Evolutionary conservation across 352 stramenopile genomes (phyloP), one percentile per base, ranked within the genome.

Genomic region (Phytophthora chlamydospora): DNA sequence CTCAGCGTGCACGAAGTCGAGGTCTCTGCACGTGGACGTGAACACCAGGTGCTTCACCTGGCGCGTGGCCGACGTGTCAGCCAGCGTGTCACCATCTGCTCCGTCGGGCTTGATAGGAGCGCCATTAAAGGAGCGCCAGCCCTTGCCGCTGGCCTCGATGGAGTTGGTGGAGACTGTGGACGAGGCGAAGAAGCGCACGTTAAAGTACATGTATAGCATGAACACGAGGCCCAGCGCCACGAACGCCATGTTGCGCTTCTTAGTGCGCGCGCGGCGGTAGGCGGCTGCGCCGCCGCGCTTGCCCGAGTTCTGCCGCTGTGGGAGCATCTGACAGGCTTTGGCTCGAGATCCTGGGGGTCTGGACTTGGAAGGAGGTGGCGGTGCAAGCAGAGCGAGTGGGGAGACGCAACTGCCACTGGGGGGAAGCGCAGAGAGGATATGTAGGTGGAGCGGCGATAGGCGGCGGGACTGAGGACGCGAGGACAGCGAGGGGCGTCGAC

Each of bases 11-110:
- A 95, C 58, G 24, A 90, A 62, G 56, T 95, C 84, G 6, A 78
- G 40, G 33, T 83, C 63, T 13, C 71, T 59, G 64, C 86, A 95
- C 6, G 76, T 79, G 11, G 86, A 92, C 50, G 84, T 91, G 71
- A 93, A 95, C 21, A 82, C 78, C 16, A 95, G 27, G 55, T 92
- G 83, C 50, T 76, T 61, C 11, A 89, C 75, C 10, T 79, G 62
- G 24, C 83, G 78, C n/a, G 75, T 76, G n/a, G 84, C 68, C 34
- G 72, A 58, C 11, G 71, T 27, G 61, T 27, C 48, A 62, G 55
- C 55, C 59, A 73, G 35, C 53, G 50, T 53, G 31, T 78, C 68
- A 29, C 43, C 65, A 8, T 62, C 52, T 2, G n/a, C 42, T 27
- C 64, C 66, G 17, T 41, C 35, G 1, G 52, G 14, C 6, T 63